Base-by-base conservation (phyloP, 805 yeast genomes). In the Danielia reshetovae region DNA sequence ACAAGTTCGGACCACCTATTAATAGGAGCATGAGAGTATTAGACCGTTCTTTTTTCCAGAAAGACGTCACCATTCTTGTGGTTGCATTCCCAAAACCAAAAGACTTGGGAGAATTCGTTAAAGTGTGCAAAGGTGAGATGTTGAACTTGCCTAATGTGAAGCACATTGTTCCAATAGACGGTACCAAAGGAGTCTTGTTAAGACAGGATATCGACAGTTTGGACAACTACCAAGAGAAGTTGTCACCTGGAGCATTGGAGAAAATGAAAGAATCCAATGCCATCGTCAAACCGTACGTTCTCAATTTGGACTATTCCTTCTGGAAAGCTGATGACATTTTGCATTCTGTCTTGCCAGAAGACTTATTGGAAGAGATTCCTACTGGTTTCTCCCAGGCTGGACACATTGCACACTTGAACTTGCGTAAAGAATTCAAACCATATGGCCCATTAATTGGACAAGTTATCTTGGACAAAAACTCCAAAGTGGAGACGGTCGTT, bases 361-460 rank as follows among this genome's bases (percentile, higher is more conserved):
- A 77, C 13, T 57, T 78, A 14, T 59, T 76, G 5, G 80, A 74
- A 27, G 95, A 87, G 37, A 68, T 82, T 7, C 99, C 98, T 1
- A 70, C 93, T 1, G 94, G 97, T 0, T 93, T 85, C 57, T 85
- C 97, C 1, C 77, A 79, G 24, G 94, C 95, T 0, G 99, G 99
- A 0, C 97, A 93, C 60, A 74, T 93, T 38, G 98, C 97, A 0
- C 99, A 93, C 59, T 60, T 94, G 52, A 93, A 93, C 51, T 59
- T 93, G 27, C 70, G 88, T 29, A 83, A 81, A 26, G 93, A 85
- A 52, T 93, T 81, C 62, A 79, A 86, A 52, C 94, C 94, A 2
- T 90, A 72, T 54, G 89, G 84, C 30, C 44, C 64, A 2, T 55
- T 93, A 13, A 93, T 94, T 40, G 99, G 98, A 0, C 85, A 87